Evolutionary conservation across 371 early-diverging fungal genomes (phyloP).

Genomic region (Saksenaea vasiformis): DNA sequence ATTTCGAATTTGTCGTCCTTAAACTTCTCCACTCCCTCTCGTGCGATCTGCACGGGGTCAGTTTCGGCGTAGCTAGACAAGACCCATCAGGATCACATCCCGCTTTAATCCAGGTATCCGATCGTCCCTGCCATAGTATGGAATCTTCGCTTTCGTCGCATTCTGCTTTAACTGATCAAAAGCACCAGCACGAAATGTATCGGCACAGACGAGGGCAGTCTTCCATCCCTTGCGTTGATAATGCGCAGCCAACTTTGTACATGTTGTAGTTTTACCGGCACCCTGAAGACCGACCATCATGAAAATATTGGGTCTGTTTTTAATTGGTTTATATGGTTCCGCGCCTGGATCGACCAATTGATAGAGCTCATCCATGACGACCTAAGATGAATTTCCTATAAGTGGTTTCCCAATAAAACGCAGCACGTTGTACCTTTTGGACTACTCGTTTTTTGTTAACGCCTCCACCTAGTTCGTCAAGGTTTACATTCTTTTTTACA

Average conservation of each 20-base stretch:
- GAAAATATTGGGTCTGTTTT: constrained; percentile 86
- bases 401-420: neutral
- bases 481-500: constrained; percentile 81
- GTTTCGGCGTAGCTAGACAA: constrained; percentile 82
- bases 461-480: constrained; percentile 79
- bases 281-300: constrained; percentile 99
- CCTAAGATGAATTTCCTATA: constrained; percentile 34
- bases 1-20: constrained; percentile 97
- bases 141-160: constrained; percentile 97
- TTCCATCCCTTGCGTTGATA: constrained; percentile 99
- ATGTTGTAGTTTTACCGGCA: constrained; percentile 98
- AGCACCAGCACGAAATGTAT: constrained; percentile 99
- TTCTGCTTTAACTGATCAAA: constrained; percentile 99
- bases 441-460: constrained; percentile 87
- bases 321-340: constrained; percentile 87
- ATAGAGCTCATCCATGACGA: constrained; percentile 96
- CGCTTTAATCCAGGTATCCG: neutral
- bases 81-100: neutral
- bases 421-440: constrained; percentile 68
- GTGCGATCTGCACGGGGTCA: constrained; percentile 96
- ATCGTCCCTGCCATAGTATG: constrained; percentile 87
- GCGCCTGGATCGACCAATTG: constrained; percentile 93
- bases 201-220: constrained; percentile 97
- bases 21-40: constrained; percentile 96
- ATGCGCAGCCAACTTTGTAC: constrained; percentile 97